Evolutionary conservation across 2,329 filamentous ascomycete genomes (phyloP).

Genomic region (Penicillium sp.): DNA sequence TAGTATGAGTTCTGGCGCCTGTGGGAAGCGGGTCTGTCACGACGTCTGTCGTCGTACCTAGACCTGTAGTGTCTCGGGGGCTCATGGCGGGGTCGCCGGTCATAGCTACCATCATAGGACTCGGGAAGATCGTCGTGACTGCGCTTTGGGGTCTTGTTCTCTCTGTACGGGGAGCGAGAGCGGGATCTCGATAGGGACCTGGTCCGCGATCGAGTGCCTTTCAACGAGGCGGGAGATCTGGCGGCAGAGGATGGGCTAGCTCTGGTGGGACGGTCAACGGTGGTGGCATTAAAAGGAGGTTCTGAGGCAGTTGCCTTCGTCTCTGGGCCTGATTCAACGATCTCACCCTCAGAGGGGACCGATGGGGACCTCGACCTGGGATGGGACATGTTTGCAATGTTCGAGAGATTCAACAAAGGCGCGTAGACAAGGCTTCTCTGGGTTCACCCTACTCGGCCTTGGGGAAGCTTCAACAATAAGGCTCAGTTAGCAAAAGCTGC

Average conservation of each 20-base stretch:
- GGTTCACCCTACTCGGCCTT: constrained; percentile 15
- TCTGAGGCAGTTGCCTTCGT: constrained; percentile 83
- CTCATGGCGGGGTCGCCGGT: constrained; percentile 30
- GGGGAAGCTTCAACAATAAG: constrained; percentile 28
- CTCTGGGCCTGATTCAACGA: constrained; percentile 69
- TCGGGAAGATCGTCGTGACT: constrained; percentile 42
- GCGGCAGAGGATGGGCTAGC: constrained; percentile 51
- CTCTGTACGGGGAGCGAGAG: constrained; percentile 45
- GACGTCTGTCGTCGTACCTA: constrained; percentile 40
- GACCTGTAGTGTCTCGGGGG: constrained; percentile 34
- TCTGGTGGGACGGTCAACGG: constrained; percentile 93
- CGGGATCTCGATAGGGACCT: constrained; percentile 32
- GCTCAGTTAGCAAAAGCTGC: constrained; percentile 40
- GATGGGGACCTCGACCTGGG: constrained; percentile 50
- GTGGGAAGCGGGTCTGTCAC: constrained; percentile 43
- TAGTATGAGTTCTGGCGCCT: constrained; percentile 46
- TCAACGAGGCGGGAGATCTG: constrained; percentile 52
- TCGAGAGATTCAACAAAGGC: background rate
- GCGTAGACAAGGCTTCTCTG: background rate
- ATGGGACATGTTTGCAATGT: constrained; percentile 44
- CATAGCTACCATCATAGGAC: constrained; percentile 19
- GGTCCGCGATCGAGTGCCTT: constrained; percentile 47
- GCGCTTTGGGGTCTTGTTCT: constrained; percentile 43
- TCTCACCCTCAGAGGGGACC: constrained; percentile 85
- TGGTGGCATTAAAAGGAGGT: constrained; percentile 70